Base-by-base conservation (phyloP, 352 stramenopile genomes). In the Pythium guiyangense region DNA sequence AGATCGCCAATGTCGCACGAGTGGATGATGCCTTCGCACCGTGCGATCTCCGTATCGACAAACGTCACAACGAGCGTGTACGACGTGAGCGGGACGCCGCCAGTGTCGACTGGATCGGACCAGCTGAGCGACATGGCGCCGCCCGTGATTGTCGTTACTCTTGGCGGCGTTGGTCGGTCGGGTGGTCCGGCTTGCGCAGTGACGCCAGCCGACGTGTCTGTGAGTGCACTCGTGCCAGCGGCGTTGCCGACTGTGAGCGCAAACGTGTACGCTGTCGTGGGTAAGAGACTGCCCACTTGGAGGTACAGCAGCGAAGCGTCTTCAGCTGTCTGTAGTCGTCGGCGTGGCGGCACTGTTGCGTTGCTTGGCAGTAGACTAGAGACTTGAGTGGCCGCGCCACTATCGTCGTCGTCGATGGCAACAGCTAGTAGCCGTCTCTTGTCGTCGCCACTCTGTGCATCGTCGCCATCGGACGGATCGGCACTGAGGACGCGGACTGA, bases 31-130 rank as follows among this genome's bases (percentile, higher is more conserved):
- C 75, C 78, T 26, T 74, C 54, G 26, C 78, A 88, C 2, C 15
- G 60, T 12, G 54, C 63, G 2, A 79, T 60, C 43, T 78, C 55
- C 0, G 12, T n/a, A 3, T 34, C 55, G 2, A 51, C 45, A 6
- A 53, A 51, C 8, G 31, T 64, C 20, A 84, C 67, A 15, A 53
- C 52, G 2, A 88, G 54, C 11, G 31, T 27, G 42, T 82, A 86
- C 0, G 65, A 76, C 14, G 59, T 73, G n/a, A 88, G 54, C 0
- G 75, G 66, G 11, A 71, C 40, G 10, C 78, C 78, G 10, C 78
- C 78, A 0, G 67, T 80, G 34, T 88, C 78, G 1, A 88, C 62
- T 0, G 78, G 75, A 35, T 83, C 70, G 0, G 26, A 46, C 78
- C 78, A 88, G 2, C 17, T 37, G 1, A 88, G 25, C 8, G 46